Evolutionary conservation across 2,329 filamentous ascomycete genomes (phyloP), one percentile per base, ranked within the genome.

Genomic region (Aureobasidium subglaciale): DNA sequence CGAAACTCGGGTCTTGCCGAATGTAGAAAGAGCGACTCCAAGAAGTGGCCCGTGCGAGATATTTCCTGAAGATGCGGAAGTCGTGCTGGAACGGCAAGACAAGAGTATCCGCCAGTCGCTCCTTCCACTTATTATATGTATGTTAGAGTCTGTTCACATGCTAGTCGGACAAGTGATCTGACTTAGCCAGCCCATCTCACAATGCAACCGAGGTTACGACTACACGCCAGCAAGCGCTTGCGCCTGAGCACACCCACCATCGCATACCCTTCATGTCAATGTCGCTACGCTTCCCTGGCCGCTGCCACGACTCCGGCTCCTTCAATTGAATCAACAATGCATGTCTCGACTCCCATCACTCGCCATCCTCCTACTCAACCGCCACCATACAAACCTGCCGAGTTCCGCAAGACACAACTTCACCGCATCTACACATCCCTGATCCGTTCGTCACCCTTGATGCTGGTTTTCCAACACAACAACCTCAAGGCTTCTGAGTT

Each of bases 351-450:
- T 6, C 72, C 77, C 29, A 73, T 82, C 20, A 67, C 74, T 29
- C 74, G 75, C 64, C 79, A 76, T 62, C 78, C 81, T 52, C 68
- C 84, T 0, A 86, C 84, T 1, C 90, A 96, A 71, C 92, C 91
- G 2, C 90, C 89, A 4, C 95, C 88, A 55, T 87, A 95, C 69
- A 88, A 92, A 68, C 87, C 85, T 18, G 82, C 91, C 43, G 87
- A 95, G 68, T 86, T 86, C 65, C 87, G 92, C 69, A 96, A 97
- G 75, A 86, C 90, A 15, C 93, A 99, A 73, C 79, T 97, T 18
- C 82, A 87, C 62, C 84, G 91, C 57, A 84, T 87, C 64, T 96
- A 96, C 73, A 89, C 91, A 50, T 93, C 91, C 43, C 77, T 96
- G 59, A 82, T 96, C 57, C 88, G 88, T 58, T 90, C 90, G 20